A percentile compares a stretch with the other conserved stretches of the same genome.
Conservation (phyloP, 441 rosid genomes). For the Corymbia calophylla region DNA sequence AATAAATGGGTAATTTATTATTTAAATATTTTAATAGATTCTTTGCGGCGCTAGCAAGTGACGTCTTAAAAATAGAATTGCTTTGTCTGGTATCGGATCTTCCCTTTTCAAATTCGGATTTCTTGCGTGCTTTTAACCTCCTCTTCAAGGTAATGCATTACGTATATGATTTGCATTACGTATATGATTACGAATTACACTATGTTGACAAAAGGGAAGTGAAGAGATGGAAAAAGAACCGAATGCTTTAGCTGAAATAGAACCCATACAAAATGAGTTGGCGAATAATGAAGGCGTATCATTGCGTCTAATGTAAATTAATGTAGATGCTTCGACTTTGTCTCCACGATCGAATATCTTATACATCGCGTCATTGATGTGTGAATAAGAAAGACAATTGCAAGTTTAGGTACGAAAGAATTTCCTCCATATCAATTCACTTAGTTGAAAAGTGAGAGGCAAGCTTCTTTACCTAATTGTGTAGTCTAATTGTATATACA, state of each 20-base stretch:
- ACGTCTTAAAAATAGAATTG: neutral
- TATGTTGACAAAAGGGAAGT: neutral
- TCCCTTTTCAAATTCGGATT: neutral
- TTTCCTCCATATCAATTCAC: neutral
- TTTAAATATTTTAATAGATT: too few species aligned
- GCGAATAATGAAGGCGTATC: neutral
- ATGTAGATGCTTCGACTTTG: neutral
- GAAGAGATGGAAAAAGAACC: neutral
- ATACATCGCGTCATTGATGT: neutral
- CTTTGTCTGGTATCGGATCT: neutral
- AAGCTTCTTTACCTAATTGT: too few species aligned
- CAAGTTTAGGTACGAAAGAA: neutral
- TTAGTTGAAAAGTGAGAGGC: neutral
- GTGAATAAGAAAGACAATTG: neutral
- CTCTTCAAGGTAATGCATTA: neutral
- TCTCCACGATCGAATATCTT: neutral
- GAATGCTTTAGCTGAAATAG: neutral
- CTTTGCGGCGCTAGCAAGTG: neutral
- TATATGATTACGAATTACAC: neutral
- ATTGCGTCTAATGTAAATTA: neutral
- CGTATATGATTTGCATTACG: neutral
- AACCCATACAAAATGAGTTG: neutral
- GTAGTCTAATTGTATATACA: neutral
- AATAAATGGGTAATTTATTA: too few species aligned
- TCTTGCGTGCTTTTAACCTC: neutral